phyloP scores from a whole-genome alignment of 352 stramenopile species.

The Pythium aristosporum region DNA sequence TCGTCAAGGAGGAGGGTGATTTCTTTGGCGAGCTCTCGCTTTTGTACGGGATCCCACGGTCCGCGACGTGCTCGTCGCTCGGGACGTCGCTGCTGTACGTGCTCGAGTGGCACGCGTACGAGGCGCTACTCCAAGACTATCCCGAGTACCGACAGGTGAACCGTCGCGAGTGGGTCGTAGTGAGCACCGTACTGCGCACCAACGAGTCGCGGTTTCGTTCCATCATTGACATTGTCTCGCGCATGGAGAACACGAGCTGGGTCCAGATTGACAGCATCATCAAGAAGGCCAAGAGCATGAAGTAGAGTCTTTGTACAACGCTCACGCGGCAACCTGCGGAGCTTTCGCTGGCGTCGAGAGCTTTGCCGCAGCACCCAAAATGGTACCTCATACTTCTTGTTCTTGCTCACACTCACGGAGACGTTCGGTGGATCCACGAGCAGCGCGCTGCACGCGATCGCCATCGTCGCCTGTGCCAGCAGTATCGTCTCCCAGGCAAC shows the following conservation, averaged over 20 bases:
- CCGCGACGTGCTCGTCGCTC: slow-evolving; percentile 64
- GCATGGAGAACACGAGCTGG: slow-evolving; percentile 66
- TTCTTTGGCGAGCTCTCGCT: slow-evolving; percentile 77
- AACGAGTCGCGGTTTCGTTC: slow-evolving; percentile 68
- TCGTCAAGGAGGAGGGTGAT: slow-evolving; percentile 76
- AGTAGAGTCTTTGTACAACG: neutral
- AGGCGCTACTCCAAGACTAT: slow-evolving; percentile 63
- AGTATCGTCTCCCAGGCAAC: too few species aligned
- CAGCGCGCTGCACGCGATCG: too few species aligned
- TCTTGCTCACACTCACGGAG: too few species aligned
- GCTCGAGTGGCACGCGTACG: slow-evolving; percentile 74
- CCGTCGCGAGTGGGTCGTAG: slow-evolving; percentile 70
- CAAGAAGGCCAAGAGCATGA: slow-evolving; percentile 63
- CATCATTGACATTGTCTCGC: slow-evolving; percentile 62
- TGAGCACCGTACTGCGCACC: slow-evolving; percentile 59
- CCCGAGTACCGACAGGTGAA: slow-evolving; percentile 75
- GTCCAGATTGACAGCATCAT: slow-evolving; percentile 67
- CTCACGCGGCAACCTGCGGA: too few species aligned
- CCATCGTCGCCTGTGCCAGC: too few species aligned
- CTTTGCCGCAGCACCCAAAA: too few species aligned
- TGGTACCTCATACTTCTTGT: too few species aligned
- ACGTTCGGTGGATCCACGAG: too few species aligned
- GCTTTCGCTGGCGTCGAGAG: too few species aligned
- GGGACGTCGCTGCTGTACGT: slow-evolving; percentile 76
- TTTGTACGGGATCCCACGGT: slow-evolving; percentile 74